Base-by-base conservation (phyloP, 768 basidiomycete genomes). In the Lactarius vividus region DNA sequence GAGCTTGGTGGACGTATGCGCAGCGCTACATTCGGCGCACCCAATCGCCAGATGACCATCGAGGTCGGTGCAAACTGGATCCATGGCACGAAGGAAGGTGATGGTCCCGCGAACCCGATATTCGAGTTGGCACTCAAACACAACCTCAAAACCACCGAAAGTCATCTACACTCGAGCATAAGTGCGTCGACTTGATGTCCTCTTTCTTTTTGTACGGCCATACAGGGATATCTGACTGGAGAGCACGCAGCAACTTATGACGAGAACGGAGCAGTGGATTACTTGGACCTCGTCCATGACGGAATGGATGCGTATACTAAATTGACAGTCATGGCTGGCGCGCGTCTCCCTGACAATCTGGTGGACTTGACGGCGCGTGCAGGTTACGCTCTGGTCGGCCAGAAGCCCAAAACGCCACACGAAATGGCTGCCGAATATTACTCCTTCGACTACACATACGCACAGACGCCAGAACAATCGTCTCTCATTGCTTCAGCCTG, bases 1-100 rank as follows among this genome's bases (percentile, higher is more conserved):
- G 81, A 83, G 66, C 75, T 88, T 0, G 87, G 87, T 6, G 87
- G 86, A 33, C 79, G 87, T 15, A 78, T 88, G 79, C 78, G 75
- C 40, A 77, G 78, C 55, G 65, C 70, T 37, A 52, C 72, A 0
- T 82, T 87, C 62, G 84, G 79, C 16, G 75, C 66, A 0, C 62
- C 75, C 0, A 77, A 76, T 0, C 73, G 72, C 54, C 71, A 80
- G 28, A 73, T 74, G 57, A 77, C 78, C 0, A 71, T 88, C 16
- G 86, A 88, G 70, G 72, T 79, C 10, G 71, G 75, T 11, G 67
- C 73, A 11, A 77, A 78, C 57, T 78, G 77, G 78, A 72, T 78
- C 4, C 76, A 78, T 62, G 78, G 81, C 31, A 79, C 78, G 0
- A 82, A 83, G 59, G 70, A 74, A 2, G 81, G 75, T 0, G 71